Evolutionary conservation across 2,329 filamentous ascomycete species (phyloP), one percentile per base, ranked within the genome.

Genomic region (Cyphellophora europaea): DNA sequence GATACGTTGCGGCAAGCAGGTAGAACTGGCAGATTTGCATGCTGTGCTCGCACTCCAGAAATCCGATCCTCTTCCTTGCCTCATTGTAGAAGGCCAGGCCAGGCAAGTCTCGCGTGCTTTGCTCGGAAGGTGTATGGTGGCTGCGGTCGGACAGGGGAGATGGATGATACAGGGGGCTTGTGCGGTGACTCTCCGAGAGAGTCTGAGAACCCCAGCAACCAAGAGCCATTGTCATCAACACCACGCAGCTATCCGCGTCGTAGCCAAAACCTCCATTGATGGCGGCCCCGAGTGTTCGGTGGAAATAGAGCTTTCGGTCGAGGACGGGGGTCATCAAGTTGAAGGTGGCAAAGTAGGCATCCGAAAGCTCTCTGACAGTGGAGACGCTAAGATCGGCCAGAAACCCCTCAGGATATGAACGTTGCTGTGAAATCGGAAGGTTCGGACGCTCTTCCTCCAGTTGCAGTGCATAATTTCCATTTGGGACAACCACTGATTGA

Each of bases 51-150:
- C 60, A 63, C 55, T 69, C 66, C 44, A 70, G 52, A 41, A 71
- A 69, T 2, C 69, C 69, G 40, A 69, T 62, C 4, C 68, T 61
- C 37, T 63, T 64, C 12, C 69, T 62, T 5, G 67, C 67, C 48
- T 72, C 68, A 36, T 72, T 71, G 52, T 72, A 70, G 43, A 72
- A 72, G 16, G 61, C 63, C 25, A 72, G 44, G 1, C 69, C 69
- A 3, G 65, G 53, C 14, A 61, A 61, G 19, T 63, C 58, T n/a
- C n/a, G n/a, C n/a, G n/a, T n/a, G n/a, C n/a, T n/a, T n/a, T n/a
- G n/a, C n/a, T n/a, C n/a, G n/a, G n/a, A n/a, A n/a, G n/a, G n/a
- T n/a, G n/a, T n/a, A n/a, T n/a, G n/a, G n/a, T n/a, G n/a, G n/a
- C n/a, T n/a, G n/a, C n/a, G n/a, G n/a, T n/a, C n/a, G n/a, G n/a